These are phyloP conservation scores for Saccharomycopsis schoenii DNA, from an alignment of 805 yeast genomes.

Conservation along the genomic window DNA sequence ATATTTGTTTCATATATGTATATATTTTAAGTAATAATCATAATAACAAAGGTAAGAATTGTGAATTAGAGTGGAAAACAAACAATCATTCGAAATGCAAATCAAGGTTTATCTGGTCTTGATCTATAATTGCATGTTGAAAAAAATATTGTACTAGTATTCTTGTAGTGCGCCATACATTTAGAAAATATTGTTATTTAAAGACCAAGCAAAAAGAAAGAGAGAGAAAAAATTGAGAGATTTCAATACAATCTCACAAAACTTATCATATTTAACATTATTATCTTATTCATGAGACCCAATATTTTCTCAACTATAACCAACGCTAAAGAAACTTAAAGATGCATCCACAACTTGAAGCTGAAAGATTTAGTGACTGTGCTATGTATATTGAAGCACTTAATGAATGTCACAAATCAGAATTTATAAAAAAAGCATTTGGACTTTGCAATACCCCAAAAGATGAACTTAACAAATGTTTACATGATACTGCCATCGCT, in stretches of 20 bases:
- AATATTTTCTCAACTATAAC: not conserved
- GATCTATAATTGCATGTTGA: not conserved
- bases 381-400: constrained; percentile 75
- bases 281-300: not conserved
- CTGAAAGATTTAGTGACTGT: constrained; percentile 52
- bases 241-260: not conserved
- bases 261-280: too few relatives aligned
- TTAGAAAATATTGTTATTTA: not conserved
- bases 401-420: constrained; percentile 76
- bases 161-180: not conserved
- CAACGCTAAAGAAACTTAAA: not conserved
- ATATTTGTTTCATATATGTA: not conserved
- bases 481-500: constrained; percentile 65
- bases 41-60: not conserved
- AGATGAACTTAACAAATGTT: constrained; percentile 66
- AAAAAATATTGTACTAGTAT: not conserved
- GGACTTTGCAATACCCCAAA: constrained; percentile 83
- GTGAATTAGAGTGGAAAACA: too few relatives aligned
- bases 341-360: constrained; percentile 49
- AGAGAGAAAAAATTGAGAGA: not conserved
- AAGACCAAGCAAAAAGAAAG: not conserved
- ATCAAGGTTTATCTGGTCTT: not conserved
- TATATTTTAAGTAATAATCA: not conserved
- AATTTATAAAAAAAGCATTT: constrained; percentile 56
- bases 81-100: too few relatives aligned